Percentiles rank a stretch among this genome's conserved stretches.
Conservation (phyloP, 306 rosid species). For the Luffa aegyptiaca region DNA sequence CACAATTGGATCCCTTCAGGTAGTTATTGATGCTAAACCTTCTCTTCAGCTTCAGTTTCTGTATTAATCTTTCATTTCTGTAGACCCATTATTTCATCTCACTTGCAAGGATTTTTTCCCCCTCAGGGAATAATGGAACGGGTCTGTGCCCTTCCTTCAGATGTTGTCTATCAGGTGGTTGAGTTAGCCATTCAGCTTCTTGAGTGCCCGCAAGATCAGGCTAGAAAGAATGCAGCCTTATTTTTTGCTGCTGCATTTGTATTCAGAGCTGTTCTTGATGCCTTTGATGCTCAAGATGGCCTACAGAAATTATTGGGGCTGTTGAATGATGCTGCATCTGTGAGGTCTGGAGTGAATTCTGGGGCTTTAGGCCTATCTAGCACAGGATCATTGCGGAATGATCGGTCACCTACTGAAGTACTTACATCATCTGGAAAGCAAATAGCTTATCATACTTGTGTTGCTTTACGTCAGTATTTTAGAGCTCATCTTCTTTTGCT, state of each 20-base stretch:
- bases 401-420: conserved; percentile 73
- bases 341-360: conserved; percentile 85
- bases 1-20: conserved; percentile 96
- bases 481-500: conserved; percentile 88
- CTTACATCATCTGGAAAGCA: conserved; percentile 94
- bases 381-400: conserved; percentile 71
- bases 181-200: conserved; percentile 87
- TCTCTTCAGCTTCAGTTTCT: not conserved
- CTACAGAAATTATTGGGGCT: conserved; percentile 69
- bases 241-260: conserved; percentile 92
- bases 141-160: conserved; percentile 93
- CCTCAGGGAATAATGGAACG: conserved; percentile 92
- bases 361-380: conserved; percentile 58
- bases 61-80: not conserved
- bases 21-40: conserved; percentile 14
- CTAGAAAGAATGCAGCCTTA: conserved; percentile 84
- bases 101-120: not conserved
- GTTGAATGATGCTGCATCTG: conserved; percentile 76
- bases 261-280: conserved; percentile 93
- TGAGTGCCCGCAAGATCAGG: conserved; percentile 86
- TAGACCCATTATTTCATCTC: not conserved
- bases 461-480: conserved; percentile 86
- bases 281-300: conserved; percentile 89
- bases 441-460: conserved; percentile 90
- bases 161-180: conserved; percentile 67